Evolutionary conservation across 1,284 basidiomycete genomes (phyloP), one percentile per base, ranked within the genome.

Genomic region (Afroboletus lepidellus): DNA sequence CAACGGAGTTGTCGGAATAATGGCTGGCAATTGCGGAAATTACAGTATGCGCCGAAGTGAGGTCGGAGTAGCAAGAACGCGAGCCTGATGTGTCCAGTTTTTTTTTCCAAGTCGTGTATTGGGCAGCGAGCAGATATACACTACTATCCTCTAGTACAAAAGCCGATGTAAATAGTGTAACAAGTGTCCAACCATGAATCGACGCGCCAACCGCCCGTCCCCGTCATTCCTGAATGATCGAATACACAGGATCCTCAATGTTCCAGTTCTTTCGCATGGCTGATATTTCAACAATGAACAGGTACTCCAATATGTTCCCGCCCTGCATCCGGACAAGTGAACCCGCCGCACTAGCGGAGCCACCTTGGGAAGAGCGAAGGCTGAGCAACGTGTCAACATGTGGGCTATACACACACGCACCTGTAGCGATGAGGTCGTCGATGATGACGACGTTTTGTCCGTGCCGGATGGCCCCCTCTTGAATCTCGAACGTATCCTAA

Each of bases 341-440:
- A 49, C 94, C 95, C 9, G 97, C 95, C 2, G 95, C 95, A 58
- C 85, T 86, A 4, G 97, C 97, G 16, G 94, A 98, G 8, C 97
- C 97, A 56, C 94, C 93, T 92, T 21, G 12, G 48, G 8, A 47
- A 53, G 25, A 30, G 16, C 23, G 48, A 38, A 33, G 21, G 33
- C 21, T 53, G 53, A 57, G 44, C 8, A 33, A 51, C 34, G 27
- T 8, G 41, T 20, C 32, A 33, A n/a, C 5, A 32, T 21, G 43
- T 38, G 55, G 23, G 21, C 46, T 25, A 23, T 44, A 34, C 23
- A 56, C 75, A 23, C 12, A 15, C 52, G 52, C 57, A 89, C 94
- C 94, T 39, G 97, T 99, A 0, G 97, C 97, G 58, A 99, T 94
- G 34, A 99, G 78, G 72, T 99, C 97, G 71, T 99, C 97, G 29